Evolutionary conservation across 2,329 filamentous ascomycete genomes (phyloP).

Genomic region (Alternaria novae-zelandiae): DNA sequence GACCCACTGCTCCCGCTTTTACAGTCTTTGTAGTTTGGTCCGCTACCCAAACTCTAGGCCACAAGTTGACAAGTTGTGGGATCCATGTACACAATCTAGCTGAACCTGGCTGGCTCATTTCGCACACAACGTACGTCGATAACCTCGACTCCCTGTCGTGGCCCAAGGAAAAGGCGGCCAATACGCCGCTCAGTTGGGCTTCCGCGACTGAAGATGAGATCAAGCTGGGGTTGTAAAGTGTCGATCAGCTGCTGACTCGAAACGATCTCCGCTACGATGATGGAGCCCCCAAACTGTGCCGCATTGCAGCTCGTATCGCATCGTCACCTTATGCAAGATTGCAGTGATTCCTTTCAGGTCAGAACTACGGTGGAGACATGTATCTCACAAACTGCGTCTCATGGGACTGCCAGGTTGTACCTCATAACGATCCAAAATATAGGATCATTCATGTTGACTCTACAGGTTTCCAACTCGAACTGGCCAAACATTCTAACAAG

Average conservation of each 20-base stretch:
- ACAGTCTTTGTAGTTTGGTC: neutral
- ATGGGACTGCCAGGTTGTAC: neutral
- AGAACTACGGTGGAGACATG: neutral
- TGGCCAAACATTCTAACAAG: neutral
- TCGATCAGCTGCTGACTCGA: neutral
- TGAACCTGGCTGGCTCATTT: neutral
- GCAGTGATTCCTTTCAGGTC: neutral
- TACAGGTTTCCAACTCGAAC: neutral
- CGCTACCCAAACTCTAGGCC: neutral
- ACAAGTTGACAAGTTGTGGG: neutral
- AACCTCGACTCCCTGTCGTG: neutral
- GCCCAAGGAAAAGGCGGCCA: neutral
- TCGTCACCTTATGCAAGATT: neutral
- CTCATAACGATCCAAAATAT: neutral
- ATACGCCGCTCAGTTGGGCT: neutral
- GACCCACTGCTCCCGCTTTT: neutral
- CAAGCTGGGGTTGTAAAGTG: neutral
- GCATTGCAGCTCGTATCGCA: neutral
- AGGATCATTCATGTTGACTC: neutral
- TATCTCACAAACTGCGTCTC: neutral
- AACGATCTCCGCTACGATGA: constrained; percentile 3
- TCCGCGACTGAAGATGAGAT: neutral
- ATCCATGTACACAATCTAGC: neutral
- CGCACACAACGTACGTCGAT: neutral
- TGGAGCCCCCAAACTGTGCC: constrained; percentile 1